Base-by-base conservation (phyloP, 2,329 filamentous ascomycete species). In the Pseudogymnoascus sp. region DNA sequence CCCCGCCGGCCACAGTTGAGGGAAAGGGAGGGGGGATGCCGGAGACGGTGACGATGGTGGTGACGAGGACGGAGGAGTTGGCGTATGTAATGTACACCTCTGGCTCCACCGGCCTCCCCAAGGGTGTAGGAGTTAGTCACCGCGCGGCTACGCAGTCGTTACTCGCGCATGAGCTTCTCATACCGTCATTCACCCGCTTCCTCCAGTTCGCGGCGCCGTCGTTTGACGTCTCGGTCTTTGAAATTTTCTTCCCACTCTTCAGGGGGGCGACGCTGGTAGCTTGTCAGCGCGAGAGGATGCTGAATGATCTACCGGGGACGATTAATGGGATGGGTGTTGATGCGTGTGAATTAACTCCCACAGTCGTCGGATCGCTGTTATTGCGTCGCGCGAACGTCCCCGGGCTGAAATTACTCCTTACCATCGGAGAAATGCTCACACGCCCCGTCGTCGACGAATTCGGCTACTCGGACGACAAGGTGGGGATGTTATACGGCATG, bases 31-130 rank as follows among this genome's bases (percentile, higher is more conserved):
- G 21, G 21, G 21, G 21, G 21, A 2, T 21, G 21, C 21, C 21
- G 21, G 21, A 21, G 21, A 25, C 23, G 23, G 23, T 5, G 23
- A 23, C 23, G 23, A 23, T 8, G 3, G 16, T 0, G 7, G 2
- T 23, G 2, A 33, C 53, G 4, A 59, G 25, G 8, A 33, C 53
- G 4, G 4, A 14, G 16, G 16, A 14, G 4, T 73, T 92, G 23
- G 91, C 92, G 23, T 97, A 97, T 77, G 84, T 96, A 64, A 92
- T 96, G 85, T 97, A 96, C 73, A 96, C 92, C 0, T 95, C 91
- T 53, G 92, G 92, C 2, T 95, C 91, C 4, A 96, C 92, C 0
- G 92, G 92, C 11, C 85, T 86, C 4, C 92, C 92, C 0, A 97
- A 97, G 77, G 92, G 92, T 0, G 92, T 97, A 23, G 83, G 84